Base-by-base conservation (phyloP, 1,139 yeast genomes). In the Diutina scorzettiae region DNA sequence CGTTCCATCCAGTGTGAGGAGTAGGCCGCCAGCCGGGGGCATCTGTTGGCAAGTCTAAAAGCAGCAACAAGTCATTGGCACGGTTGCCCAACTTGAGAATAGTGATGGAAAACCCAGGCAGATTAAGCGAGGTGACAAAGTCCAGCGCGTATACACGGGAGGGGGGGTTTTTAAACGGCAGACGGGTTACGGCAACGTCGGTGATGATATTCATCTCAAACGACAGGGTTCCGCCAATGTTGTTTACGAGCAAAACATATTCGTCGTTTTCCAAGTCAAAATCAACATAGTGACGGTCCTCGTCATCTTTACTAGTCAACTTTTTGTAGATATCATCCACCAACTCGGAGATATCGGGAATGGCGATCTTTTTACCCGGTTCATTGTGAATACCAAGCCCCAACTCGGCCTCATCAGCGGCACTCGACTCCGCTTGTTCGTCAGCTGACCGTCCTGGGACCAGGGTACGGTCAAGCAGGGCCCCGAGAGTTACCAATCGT, bases 331-430 rank as follows among this genome's bases (percentile, higher is more conserved):
- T 63, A n/a, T 66, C 64, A 33, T 66, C 64, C 43, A 79, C 60
- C 44, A 85, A 62, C 1, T 69, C 71, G 34, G 73, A 78, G 42
- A 82, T 72, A 2, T 71, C 55, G 20, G 95, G 94, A 50, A 87
- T 76, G 36, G 93, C 91, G 40, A 82, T 59, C 50, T 81, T 75
- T 43, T 77, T 76, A 45, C 96, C 96, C 0, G 96, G 93, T 57
- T 89, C 97, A 55, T 89, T 89, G 60, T 89, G 97, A 48, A 89
- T 89, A 41, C 97, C 97, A 78, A 89, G 81, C 23, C 97, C 97
- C 48, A 89, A 69, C 59, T 89, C 97, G 52, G 82, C 81, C 57
- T 85, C 87, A 44, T 74, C 62, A 2, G 55, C 57, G 5, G 58
- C 61, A 37, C 71, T 63, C 47, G 64, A 62, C 16, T 65, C 71